Percentiles rank a stretch among this genome's conserved stretches.
Evolutionary conservation across 306 rosid species (phyloP).

Genomic region (Betula pendula): DNA sequence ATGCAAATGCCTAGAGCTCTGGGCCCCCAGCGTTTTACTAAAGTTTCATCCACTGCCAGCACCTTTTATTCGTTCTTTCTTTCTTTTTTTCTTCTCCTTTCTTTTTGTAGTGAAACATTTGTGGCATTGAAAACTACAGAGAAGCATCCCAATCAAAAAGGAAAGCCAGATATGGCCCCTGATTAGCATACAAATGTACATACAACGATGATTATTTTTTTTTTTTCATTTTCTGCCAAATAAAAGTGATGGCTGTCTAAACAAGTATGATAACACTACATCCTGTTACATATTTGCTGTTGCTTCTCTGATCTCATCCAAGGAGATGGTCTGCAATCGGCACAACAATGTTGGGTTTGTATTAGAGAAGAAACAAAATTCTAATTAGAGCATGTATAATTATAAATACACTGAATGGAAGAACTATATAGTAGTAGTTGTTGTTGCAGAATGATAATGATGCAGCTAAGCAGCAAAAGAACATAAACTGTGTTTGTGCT

Average conservation of each 20-base stretch:
- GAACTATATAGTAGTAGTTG: neutral
- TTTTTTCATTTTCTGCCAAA: slow-evolving; percentile 15
- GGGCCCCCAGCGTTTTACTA: neutral
- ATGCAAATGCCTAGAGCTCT: neutral
- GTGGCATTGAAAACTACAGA: neutral
- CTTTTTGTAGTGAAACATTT: neutral
- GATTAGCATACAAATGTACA: slow-evolving; percentile 29
- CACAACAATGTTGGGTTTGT: slow-evolving; percentile 21
- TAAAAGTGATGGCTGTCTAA: slow-evolving; percentile 20
- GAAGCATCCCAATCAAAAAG: neutral
- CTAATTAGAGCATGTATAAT: neutral
- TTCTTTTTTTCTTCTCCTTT: neutral
- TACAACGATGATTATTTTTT: slow-evolving; percentile 26
- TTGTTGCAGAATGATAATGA: neutral
- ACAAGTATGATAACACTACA: slow-evolving; percentile 33
- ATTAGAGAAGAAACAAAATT: slow-evolving; percentile 10
- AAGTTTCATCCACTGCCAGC: neutral
- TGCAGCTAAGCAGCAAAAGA: neutral
- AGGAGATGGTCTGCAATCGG: slow-evolving; percentile 58
- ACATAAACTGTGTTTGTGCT: too few relatives aligned
- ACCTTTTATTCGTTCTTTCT: neutral
- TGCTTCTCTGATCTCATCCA: slow-evolving; percentile 82
- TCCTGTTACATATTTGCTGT: slow-evolving; percentile 68
- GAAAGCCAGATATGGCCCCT: neutral
- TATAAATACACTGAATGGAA: neutral